These are phyloP conservation scores for Viola pubescens DNA, from an alignment of 441 rosid genomes.

Conservation along the genomic window DNA sequence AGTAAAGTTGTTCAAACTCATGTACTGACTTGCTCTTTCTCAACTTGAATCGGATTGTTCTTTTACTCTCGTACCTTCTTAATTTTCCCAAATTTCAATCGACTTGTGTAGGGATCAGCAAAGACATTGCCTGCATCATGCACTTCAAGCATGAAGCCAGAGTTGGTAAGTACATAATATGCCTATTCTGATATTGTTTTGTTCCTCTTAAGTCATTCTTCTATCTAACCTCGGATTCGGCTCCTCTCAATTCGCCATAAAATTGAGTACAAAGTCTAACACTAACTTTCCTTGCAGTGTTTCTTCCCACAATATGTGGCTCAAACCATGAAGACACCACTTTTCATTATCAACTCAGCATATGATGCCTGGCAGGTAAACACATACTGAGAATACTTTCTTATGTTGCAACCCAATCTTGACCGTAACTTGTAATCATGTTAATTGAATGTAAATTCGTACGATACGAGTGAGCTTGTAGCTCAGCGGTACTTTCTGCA, in stretches of 20 bases:
- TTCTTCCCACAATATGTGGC: conserved; percentile 84
- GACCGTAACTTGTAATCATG: no score
- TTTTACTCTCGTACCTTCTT: not conserved
- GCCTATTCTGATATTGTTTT: not conserved
- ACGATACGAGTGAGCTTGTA: no score
- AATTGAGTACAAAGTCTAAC: not conserved
- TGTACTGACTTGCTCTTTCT: conserved; percentile 31
- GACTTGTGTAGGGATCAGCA: conserved; percentile 49
- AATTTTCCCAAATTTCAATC: not conserved
- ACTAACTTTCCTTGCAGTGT: conserved; percentile 45
- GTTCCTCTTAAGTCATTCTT: not conserved
- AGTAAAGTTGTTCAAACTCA: conserved; percentile 59
- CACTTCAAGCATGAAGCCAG: conserved; percentile 62
- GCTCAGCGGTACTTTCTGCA: no score
- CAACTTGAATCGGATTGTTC: not conserved
- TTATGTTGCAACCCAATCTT: no score
- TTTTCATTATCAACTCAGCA: conserved; percentile 80
- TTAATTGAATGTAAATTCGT: no score
- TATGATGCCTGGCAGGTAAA: conserved; percentile 99
- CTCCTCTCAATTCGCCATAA: not conserved
- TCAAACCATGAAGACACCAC: conserved; percentile 64
- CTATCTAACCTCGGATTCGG: not conserved
- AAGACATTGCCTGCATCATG: conserved; percentile 70
- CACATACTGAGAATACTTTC: conserved; percentile 4
- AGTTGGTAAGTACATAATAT: conserved; percentile 31